phyloP scores from a whole-genome alignment of 768 basidiomycete genomes.

The Kwoniella bestiolae region DNA sequence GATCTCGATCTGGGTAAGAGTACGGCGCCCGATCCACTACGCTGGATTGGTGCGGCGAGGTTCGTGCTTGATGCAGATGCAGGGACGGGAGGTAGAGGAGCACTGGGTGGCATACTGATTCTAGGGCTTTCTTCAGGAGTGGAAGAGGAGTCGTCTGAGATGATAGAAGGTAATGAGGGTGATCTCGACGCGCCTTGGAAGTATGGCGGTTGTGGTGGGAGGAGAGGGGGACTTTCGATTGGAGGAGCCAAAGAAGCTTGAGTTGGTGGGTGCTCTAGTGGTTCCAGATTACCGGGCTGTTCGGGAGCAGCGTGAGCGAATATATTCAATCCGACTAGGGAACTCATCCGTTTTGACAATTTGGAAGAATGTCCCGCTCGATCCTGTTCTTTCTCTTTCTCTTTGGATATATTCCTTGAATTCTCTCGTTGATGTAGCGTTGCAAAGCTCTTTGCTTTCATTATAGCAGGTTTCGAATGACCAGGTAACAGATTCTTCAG shows the following conservation, averaged over 20 bases:
- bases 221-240: constrained; percentile 48
- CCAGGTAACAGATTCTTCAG: constrained; percentile 38
- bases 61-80: background rate
- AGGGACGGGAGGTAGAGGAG: constrained; percentile 24
- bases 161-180: constrained; percentile 26
- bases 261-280: constrained; percentile 16
- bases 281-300: background rate
- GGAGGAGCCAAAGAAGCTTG: constrained; percentile 14
- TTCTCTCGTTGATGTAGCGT: constrained; percentile 23
- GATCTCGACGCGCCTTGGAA: constrained; percentile 30
- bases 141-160: constrained; percentile 22
- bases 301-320: constrained; percentile 8
- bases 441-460: constrained; percentile 46
- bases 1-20: constrained; percentile 47
- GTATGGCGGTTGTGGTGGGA: constrained; percentile 49
- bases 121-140: constrained; percentile 10
- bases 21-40: constrained; percentile 30
- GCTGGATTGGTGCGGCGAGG: constrained; percentile 15
- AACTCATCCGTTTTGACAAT: constrained; percentile 31
- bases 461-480: constrained; percentile 28
- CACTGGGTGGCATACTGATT: constrained; percentile 24
- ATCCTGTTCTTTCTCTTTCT: background rate
- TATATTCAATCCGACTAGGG: constrained; percentile 18
- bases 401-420: background rate
- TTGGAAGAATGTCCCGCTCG: constrained; percentile 7